phyloP scores from a whole-genome alignment of 2,329 filamentous ascomycete genomes.

The Coniochaeta sp. region DNA sequence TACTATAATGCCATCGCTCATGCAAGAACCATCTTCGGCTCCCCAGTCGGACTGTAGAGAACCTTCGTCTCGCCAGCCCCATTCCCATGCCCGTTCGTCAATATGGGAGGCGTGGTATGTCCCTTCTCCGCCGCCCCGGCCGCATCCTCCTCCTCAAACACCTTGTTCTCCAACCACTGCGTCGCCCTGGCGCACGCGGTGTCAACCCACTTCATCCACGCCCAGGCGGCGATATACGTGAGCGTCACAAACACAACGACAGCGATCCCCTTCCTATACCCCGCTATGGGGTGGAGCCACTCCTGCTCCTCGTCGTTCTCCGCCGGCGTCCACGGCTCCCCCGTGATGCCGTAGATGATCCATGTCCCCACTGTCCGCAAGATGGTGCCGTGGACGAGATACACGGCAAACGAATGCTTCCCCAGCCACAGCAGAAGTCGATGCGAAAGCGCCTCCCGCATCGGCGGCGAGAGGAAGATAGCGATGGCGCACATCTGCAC shows the following conservation, averaged over 20 bases:
- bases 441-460: constrained; percentile 42
- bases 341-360: constrained; percentile 43
- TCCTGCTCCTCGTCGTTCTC: constrained; percentile 26
- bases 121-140: constrained; percentile 18
- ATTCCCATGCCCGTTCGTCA: neutral
- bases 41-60: neutral
- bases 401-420: constrained; percentile 48
- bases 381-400: constrained; percentile 46
- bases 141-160: constrained; percentile 34
- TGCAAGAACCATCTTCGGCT: neutral
- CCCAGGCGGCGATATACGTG: constrained; percentile 37
- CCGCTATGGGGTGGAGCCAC: constrained; percentile 31
- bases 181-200: constrained; percentile 39
- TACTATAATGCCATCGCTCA: neutral
- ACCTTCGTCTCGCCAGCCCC: neutral
- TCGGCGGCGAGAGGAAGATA: constrained; percentile 39
- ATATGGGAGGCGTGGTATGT: neutral
- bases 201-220: constrained; percentile 46
- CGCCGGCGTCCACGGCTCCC: constrained; percentile 15
- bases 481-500: constrained; percentile 41
- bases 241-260: constrained; percentile 37
- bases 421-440: constrained; percentile 45
- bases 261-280: constrained; percentile 29
- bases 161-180: constrained; percentile 36
- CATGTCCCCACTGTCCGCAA: constrained; percentile 42